A percentile compares a stretch with the other conserved stretches of the same genome.
Evolutionary conservation across 1,284 basidiomycete genomes (phyloP).

Genomic region (Inonotus obliquus): DNA sequence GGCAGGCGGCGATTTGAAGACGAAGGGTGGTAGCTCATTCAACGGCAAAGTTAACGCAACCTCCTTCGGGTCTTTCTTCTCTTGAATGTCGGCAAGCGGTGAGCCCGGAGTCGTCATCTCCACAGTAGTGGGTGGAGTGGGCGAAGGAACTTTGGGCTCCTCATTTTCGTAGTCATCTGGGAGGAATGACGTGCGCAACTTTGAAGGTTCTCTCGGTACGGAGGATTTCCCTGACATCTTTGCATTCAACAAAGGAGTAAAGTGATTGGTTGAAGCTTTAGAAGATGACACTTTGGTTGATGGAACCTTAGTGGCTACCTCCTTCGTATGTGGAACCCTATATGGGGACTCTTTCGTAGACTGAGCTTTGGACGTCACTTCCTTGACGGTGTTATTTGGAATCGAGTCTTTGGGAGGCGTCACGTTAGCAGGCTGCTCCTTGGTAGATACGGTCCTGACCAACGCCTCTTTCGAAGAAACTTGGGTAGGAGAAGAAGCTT

Average conservation of each 20-base stretch:
- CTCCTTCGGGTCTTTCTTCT: constrained; percentile 26
- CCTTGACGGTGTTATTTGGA: not conserved
- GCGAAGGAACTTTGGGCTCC: not conserved
- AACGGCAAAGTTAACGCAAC: constrained; percentile 23
- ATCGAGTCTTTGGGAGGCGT: not conserved
- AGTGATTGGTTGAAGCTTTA: constrained; percentile 3
- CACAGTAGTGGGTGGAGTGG: constrained; percentile 16
- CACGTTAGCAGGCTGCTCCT: not conserved
- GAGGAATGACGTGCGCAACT: constrained; percentile 61
- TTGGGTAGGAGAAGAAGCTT: constrained; percentile 6
- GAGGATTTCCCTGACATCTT: constrained; percentile 36
- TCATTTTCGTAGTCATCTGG: constrained; percentile 37
- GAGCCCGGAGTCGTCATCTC: constrained; percentile 21
- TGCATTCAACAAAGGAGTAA: constrained; percentile 15
- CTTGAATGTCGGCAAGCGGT: constrained; percentile 7
- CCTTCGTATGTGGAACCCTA: too few species aligned
- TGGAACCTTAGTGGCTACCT: not conserved
- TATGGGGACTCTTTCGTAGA: too few species aligned
- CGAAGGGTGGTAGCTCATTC: constrained; percentile 26
- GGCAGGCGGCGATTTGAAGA: constrained; percentile 26
- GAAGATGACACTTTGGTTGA: not conserved
- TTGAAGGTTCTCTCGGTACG: constrained; percentile 66
- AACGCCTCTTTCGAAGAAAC: not conserved
- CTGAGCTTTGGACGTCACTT: not conserved
- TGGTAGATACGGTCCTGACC: not conserved